Conservation (phyloP, 257 asterid genomes). For the Gardenia jasminoides region DNA sequence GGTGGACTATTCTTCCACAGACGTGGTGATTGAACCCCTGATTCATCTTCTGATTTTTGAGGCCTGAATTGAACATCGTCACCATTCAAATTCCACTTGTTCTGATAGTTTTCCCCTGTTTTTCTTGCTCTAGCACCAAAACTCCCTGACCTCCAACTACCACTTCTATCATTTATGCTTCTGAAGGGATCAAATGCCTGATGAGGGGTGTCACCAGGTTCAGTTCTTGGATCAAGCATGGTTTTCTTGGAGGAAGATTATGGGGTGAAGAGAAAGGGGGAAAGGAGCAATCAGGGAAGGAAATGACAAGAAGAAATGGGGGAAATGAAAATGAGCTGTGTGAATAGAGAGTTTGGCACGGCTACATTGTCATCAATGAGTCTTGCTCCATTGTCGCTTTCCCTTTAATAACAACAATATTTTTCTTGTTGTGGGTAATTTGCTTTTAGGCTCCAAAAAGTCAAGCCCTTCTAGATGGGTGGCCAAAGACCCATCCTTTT, state of each 20-base stretch:
- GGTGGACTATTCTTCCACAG: slow-evolving; percentile 53
- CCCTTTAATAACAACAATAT: not conserved
- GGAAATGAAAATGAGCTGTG: not conserved
- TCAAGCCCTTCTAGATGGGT: slow-evolving; percentile 57
- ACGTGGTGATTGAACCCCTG: slow-evolving; percentile 59
- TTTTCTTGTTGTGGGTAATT: not conserved
- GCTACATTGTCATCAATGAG: slow-evolving; percentile 11
- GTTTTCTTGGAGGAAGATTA: slow-evolving; percentile 15
- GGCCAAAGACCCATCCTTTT: slow-evolving; percentile 28
- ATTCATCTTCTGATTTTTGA: slow-evolving; percentile 31
- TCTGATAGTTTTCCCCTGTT: slow-evolving; percentile 16
- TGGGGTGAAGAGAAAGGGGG: slow-evolving; percentile 13
- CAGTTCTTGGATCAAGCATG: slow-evolving; percentile 53
- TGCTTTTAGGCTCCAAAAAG: slow-evolving; percentile 24
- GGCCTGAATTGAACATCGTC: slow-evolving; percentile 42
- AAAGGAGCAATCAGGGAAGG: slow-evolving; percentile 3
- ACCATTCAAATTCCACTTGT: slow-evolving; percentile 18
- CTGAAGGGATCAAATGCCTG: slow-evolving; percentile 22
- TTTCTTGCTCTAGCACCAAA: slow-evolving; percentile 12
- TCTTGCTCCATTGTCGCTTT: slow-evolving; percentile 13
- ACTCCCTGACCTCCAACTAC: slow-evolving; percentile 15
- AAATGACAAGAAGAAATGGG: not conserved
- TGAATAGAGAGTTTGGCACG: slow-evolving; percentile 4
- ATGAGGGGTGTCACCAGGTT: slow-evolving; percentile 5
- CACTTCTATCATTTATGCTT: slow-evolving; percentile 7